Evolutionary conservation across 2,329 filamentous ascomycete genomes (phyloP).

Genomic region (Fusarium anthophilum): DNA sequence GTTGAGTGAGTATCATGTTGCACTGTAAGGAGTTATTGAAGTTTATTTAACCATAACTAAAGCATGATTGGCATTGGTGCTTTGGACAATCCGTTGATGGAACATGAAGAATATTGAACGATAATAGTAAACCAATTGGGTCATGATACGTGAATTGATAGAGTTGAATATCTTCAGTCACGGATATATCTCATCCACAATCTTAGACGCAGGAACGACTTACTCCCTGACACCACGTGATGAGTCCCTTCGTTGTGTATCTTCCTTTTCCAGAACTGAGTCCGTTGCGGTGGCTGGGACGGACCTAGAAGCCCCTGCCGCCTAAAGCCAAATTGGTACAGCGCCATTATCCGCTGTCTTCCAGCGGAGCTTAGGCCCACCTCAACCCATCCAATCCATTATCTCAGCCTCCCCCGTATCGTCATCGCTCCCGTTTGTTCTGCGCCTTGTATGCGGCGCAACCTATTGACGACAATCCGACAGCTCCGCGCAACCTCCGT

Average conservation of each 20-base stretch:
- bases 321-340: slow-evolving; percentile 35
- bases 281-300: slow-evolving; percentile 14
- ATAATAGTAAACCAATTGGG: neutral
- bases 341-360: slow-evolving; percentile 33
- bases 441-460: slow-evolving; percentile 42
- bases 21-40: slow-evolving; percentile 11
- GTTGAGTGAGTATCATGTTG: neutral
- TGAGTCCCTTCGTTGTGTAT: neutral
- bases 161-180: neutral
- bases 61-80: slow-evolving; percentile 3
- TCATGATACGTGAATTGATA: neutral
- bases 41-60: neutral
- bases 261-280: neutral
- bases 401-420: slow-evolving; percentile 46
- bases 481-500: slow-evolving; percentile 21
- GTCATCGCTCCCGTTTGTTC: slow-evolving; percentile 40
- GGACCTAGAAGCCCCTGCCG: slow-evolving; percentile 31
- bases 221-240: slow-evolving; percentile 29
- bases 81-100: slow-evolving; percentile 1
- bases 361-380: slow-evolving; percentile 30
- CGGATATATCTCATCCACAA: neutral
- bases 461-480: slow-evolving; percentile 37
- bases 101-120: neutral
- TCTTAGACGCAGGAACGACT: neutral
- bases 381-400: slow-evolving; percentile 41